These are phyloP conservation scores for Astrothelium macrocarpum DNA, from an alignment of 495 filamentous ascomycete genomes.

Conservation along the genomic window DNA sequence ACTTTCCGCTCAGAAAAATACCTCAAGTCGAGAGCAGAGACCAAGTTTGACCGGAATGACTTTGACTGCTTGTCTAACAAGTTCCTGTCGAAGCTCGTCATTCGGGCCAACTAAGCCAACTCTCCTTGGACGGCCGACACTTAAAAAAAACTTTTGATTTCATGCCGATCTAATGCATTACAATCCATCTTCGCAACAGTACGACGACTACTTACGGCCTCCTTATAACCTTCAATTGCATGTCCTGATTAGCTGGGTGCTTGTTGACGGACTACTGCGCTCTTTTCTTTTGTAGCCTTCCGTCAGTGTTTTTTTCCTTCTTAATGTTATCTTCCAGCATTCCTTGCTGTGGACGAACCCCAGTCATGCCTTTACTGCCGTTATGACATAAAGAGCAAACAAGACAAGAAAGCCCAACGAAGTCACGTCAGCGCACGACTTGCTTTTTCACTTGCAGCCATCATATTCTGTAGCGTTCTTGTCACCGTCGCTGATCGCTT, in stretches of 20 bases:
- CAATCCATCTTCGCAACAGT: not conserved
- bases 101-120: slow-evolving; percentile 65
- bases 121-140: not conserved
- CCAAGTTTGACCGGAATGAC: slow-evolving; percentile 76
- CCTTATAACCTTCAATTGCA: not conserved
- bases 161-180: not conserved
- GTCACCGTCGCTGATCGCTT: not conserved
- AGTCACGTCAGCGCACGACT: slow-evolving; percentile 6
- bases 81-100: slow-evolving; percentile 86
- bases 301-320: not conserved
- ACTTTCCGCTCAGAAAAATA: slow-evolving; percentile 43
- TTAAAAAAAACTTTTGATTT: slow-evolving; percentile 1
- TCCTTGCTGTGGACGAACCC: not conserved
- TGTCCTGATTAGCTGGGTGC: not conserved
- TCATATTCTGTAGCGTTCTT: slow-evolving; percentile 1
- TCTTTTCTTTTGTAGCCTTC: not conserved
- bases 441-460: not conserved
- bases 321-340: not conserved
- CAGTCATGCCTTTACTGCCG: not conserved
- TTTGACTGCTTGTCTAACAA: slow-evolving; percentile 93
- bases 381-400: not conserved
- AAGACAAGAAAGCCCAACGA: not conserved
- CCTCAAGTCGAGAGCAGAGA: slow-evolving; percentile 45
- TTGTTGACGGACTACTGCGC: not conserved
- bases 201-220: slow-evolving; percentile 1